Evolutionary conservation across 2,329 filamentous ascomycete genomes (phyloP).

Genomic region (Phaeophleospora eucalypticola): DNA sequence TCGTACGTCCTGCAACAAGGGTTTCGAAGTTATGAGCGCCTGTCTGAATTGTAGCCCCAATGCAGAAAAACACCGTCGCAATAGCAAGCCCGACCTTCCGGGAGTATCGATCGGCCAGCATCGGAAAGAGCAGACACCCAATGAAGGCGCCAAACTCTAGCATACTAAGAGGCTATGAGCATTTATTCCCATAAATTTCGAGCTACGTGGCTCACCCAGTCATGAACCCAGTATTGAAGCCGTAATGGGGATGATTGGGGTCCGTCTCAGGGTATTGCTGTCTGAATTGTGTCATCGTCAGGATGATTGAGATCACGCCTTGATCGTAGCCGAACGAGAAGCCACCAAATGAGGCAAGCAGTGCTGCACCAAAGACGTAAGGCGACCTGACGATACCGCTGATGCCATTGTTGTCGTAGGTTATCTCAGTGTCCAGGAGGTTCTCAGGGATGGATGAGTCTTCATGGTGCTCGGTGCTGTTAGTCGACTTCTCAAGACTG

Average conservation of each 20-base stretch:
- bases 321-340: conserved; percentile 40
- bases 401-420: conserved; percentile 1
- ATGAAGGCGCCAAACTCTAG: conserved; percentile 37
- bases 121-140: conserved; percentile 15
- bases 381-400: conserved; percentile 1
- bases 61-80: conserved; percentile 31
- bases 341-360: conserved; percentile 36
- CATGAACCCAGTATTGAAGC: conserved; percentile 38
- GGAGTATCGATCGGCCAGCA: conserved; percentile 37
- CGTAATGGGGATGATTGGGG: conserved; percentile 11
- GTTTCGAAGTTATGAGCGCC: conserved; percentile 19
- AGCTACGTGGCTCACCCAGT: too few relatives aligned
- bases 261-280: conserved; percentile 31
- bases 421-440: background rate
- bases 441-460: background rate
- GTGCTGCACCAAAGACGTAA: conserved; percentile 4
- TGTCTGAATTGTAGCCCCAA: conserved; percentile 40
- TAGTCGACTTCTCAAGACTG: background rate
- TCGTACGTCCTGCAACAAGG: conserved; percentile 20
- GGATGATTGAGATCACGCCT: conserved; percentile 35
- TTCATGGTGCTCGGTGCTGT: background rate
- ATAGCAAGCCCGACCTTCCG: conserved; percentile 38
- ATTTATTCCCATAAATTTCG: too few relatives aligned
- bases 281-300: conserved; percentile 43
- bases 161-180: too few relatives aligned